These are phyloP conservation scores for Teratosphaeria nubilosa DNA, from an alignment of 2,329 filamentous ascomycete genomes.

Conservation along the genomic window DNA sequence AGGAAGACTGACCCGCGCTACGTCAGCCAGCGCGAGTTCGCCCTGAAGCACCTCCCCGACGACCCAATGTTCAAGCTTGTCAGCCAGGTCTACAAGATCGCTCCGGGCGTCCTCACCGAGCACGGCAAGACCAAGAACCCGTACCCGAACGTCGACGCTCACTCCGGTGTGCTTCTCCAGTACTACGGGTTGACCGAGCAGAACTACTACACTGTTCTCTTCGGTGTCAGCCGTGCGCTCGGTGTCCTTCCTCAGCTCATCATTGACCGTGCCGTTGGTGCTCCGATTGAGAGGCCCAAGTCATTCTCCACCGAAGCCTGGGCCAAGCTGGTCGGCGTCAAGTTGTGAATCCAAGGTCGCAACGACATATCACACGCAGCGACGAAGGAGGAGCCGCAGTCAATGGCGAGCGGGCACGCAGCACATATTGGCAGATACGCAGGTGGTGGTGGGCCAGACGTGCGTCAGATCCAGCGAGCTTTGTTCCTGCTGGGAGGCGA, in stretches of 20 bases:
- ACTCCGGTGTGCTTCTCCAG: constrained; percentile 98
- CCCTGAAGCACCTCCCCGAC: constrained; percentile 82
- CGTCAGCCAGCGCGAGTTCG: constrained; percentile 95
- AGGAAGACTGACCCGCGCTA: constrained; percentile 99
- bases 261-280: constrained; percentile 94
- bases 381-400: background rate
- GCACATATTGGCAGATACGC: constrained; percentile 4
- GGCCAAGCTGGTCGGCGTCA: constrained; percentile 82
- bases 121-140: constrained; percentile 99
- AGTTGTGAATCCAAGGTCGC: constrained; percentile 54
- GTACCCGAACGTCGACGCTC: constrained; percentile 95
- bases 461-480: constrained; percentile 9
- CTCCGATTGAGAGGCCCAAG: constrained; percentile 98
- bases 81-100: constrained; percentile 99
- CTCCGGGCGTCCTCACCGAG: constrained; percentile 92
- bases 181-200: constrained; percentile 98
- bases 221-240: constrained; percentile 95
- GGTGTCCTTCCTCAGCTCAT: constrained; percentile 99
- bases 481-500: constrained; percentile 17
- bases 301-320: constrained; percentile 96
- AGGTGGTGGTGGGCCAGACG: constrained; percentile 5
- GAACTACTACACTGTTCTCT: constrained; percentile 99
- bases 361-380: constrained; percentile 1
- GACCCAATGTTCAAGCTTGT: constrained; percentile 99
- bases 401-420: background rate